phyloP scores from a whole-genome alignment of 2,329 filamentous ascomycete species.

The Nemania abortiva region DNA sequence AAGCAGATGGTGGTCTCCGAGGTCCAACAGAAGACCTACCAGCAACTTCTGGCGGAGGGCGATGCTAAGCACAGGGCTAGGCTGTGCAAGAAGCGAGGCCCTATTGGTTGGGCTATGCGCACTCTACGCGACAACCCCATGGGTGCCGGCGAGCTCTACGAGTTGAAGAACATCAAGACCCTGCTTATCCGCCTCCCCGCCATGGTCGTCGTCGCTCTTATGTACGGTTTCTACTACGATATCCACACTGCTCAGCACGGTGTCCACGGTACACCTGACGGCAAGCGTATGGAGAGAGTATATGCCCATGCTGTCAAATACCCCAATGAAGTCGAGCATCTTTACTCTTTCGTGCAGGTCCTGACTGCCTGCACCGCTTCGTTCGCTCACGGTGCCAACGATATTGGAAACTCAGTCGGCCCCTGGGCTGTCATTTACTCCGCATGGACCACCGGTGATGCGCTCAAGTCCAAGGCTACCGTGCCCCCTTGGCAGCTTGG shows the following conservation, averaged over 20 bases:
- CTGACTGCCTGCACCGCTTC: slow-evolving; percentile 78
- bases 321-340: slow-evolving; percentile 76
- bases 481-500: slow-evolving; percentile 83
- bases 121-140: slow-evolving; percentile 79
- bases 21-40: slow-evolving; percentile 67
- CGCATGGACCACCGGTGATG: slow-evolving; percentile 73
- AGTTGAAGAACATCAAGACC: slow-evolving; percentile 75
- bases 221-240: slow-evolving; percentile 85
- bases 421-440: slow-evolving; percentile 78
- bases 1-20: slow-evolving; percentile 62
- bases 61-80: slow-evolving; percentile 71
- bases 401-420: slow-evolving; percentile 78
- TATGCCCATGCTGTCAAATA: slow-evolving; percentile 75
- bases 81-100: slow-evolving; percentile 72
- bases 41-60: slow-evolving; percentile 69
- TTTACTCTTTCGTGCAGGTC: slow-evolving; percentile 75
- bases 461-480: slow-evolving; percentile 70
- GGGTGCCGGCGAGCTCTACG: slow-evolving; percentile 79
- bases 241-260: slow-evolving; percentile 82
- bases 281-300: slow-evolving; percentile 75
- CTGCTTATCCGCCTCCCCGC: slow-evolving; percentile 76
- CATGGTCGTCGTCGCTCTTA: slow-evolving; percentile 68
- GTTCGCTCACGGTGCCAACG: slow-evolving; percentile 82
- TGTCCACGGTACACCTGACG: slow-evolving; percentile 78
- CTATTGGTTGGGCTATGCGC: slow-evolving; percentile 87